Evolutionary conservation across 169 alveolate species (phyloP).

Genomic region (Plasmodium cynomolgi): DNA sequence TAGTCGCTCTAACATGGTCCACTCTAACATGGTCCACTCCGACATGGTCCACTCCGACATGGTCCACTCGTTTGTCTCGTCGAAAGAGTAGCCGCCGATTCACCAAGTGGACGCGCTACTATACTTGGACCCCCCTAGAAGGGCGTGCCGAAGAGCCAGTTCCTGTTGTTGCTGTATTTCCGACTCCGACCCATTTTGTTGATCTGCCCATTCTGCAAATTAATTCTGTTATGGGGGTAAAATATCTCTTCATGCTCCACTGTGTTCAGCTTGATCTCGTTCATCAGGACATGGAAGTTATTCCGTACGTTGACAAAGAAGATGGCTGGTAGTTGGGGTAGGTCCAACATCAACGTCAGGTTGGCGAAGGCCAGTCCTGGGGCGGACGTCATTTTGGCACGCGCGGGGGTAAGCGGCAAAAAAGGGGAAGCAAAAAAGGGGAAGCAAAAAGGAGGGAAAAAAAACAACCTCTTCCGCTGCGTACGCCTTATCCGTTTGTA

Average conservation of each 20-base stretch:
- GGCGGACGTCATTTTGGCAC: constrained; percentile 41
- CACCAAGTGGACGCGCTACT: not conserved
- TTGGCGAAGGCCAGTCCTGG: constrained; percentile 85
- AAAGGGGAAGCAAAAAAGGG: not conserved
- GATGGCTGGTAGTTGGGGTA: constrained; percentile 88
- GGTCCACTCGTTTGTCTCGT: not conserved
- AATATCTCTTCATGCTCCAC: constrained; percentile 76
- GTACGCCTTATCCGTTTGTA: not conserved
- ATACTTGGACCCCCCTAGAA: not conserved
- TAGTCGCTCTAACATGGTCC: not conserved
- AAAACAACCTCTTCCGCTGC: not conserved
- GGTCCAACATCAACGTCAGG: constrained; percentile 83
- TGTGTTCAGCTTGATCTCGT: constrained; percentile 42
- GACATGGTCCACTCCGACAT: no score
- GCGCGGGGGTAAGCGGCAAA: not conserved
- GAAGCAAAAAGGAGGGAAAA: not conserved
- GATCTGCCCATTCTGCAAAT: constrained; percentile 76
- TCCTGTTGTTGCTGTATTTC: constrained; percentile 75
- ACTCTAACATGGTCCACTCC: not conserved
- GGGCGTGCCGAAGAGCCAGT: constrained; percentile 68
- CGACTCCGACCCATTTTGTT: constrained; percentile 86
- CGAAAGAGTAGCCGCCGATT: not conserved
- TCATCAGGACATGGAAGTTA: constrained; percentile 72
- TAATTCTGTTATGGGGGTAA: constrained; percentile 85
- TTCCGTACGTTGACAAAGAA: constrained; percentile 83